Evolutionary conservation across 1,284 basidiomycete genomes (phyloP), one percentile per base, ranked within the genome.

Genomic region (Irpex lacteus): DNA sequence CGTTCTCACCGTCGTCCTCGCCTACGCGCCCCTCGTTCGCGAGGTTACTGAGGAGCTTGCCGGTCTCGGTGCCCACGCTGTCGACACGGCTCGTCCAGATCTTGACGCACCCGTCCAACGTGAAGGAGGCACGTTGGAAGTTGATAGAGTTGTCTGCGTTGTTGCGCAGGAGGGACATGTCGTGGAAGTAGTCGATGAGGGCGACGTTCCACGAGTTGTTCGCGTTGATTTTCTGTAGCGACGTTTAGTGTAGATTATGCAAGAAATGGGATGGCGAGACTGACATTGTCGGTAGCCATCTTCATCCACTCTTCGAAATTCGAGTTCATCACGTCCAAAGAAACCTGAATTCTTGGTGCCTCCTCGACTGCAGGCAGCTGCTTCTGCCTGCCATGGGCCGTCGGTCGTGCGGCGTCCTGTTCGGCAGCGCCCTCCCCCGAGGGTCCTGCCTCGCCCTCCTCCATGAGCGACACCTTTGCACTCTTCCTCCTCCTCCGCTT

Each of bases 231-330:
- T 99, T 99, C 96, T 98, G 73, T 26, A 44, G 44, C n/a, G n/a
- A n/a, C n/a, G n/a, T n/a, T n/a, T n/a, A n/a, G n/a, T n/a, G n/a
- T n/a, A n/a, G n/a, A n/a, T n/a, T n/a, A n/a, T n/a, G n/a, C n/a
- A n/a, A n/a, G n/a, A n/a, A n/a, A n/a, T n/a, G n/a, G n/a, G n/a
- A n/a, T n/a, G n/a, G n/a, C n/a, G n/a, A n/a, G 3, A 81, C 90
- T 70, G 73, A 98, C 96, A 77, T 98, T 98, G 75, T 98, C 98
- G 5, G 97, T 98, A 1, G 96, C 96, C 88, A 99, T 92, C 82
- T 98, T 99, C 97, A 99, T 99, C 97, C 98, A 99, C 75, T 99
- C 96, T 75, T 99, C 97, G 73, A 91, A 96, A 71, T 96, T 96
- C 47, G 88, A 91, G 77, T 83, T 92, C 87, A 94, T 92, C 37